Evolutionary conservation across 2,329 filamentous ascomycete genomes (phyloP), one percentile per base, ranked within the genome.

Genomic region (Westerdykella aurantiaca): DNA sequence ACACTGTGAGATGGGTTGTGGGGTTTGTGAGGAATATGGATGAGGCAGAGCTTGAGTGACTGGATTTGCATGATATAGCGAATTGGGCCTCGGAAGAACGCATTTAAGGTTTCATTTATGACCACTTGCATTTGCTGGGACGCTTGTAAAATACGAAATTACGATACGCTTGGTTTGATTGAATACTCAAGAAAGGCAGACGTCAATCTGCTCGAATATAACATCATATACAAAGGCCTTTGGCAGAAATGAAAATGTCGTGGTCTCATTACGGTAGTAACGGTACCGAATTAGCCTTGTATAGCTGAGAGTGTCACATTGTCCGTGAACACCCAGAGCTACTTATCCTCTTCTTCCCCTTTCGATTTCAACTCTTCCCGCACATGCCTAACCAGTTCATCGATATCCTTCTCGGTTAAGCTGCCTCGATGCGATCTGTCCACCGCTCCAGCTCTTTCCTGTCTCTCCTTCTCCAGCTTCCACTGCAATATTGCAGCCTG

Each of bases 1-100:
- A 70, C 49, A 65, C 65, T 35, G 64, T 71, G 0, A 68, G 58
- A 58, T 74, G 70, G 70, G 69, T 71, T 51, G 63, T 53, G 44
- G 35, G 61, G 31, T 73, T 69, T 53, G 56, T 74, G 25, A 60
- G 69, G 51, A 72, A 72, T 50, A 63, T 73, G 57, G 71, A 74
- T 52, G 70, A 69, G 48, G 70, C 66, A 10, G 60, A 66, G 14
- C 43, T 72, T 63, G 44, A 49, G n/a, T 14, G 37, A 38, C 18
- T 6, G 5, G n/a, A 12, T 7, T 35, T 12, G 25, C 25, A 10
- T 4, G 7, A 29, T 29, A 29, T 29, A 9, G 25, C 7, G 25
- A 29, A 29, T 29, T 29, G 25, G 25, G 25, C 18, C 4, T 12
- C 7, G 4, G 10, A 12, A 7, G 25, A 9, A 29, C 9, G 25